These are phyloP conservation scores for Aspergillus quadrilineatus DNA, from an alignment of 2,329 filamentous ascomycete species.

Conservation along the genomic window DNA sequence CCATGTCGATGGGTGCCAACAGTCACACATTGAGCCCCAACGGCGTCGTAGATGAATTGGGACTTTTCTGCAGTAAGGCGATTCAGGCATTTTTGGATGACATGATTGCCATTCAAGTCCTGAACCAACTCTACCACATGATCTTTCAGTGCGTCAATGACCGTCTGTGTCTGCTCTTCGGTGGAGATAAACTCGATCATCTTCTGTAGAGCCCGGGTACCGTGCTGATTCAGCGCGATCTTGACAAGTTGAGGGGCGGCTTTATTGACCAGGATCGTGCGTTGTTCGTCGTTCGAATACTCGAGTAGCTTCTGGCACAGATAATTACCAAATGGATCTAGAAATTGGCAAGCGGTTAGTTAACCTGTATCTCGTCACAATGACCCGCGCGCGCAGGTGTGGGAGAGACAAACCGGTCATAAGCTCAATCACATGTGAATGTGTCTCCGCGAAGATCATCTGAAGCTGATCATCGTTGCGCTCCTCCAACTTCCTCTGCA, in stretches of 20 bases:
- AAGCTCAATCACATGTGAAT: conserved; percentile 88
- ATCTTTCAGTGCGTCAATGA: conserved; percentile 78
- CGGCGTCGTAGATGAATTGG: conserved; percentile 95
- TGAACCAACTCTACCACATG: conserved; percentile 93
- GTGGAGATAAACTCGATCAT: conserved; percentile 98
- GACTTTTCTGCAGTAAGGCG: conserved; percentile 81
- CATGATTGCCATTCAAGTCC: conserved; percentile 96
- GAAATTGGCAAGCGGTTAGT: conserved; percentile 21
- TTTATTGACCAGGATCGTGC: conserved; percentile 87
- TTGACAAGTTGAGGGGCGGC: conserved; percentile 82
- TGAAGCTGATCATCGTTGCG: conserved; percentile 78
- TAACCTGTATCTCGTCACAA: background rate
- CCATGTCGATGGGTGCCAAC: conserved; percentile 97
- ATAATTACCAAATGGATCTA: conserved; percentile 97
- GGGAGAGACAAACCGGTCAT: conserved; percentile 68
- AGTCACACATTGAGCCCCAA: conserved; percentile 79
- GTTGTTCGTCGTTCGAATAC: conserved; percentile 91
- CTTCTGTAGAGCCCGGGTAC: conserved; percentile 93
- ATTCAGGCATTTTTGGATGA: conserved; percentile 98
- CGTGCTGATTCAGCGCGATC: conserved; percentile 95
- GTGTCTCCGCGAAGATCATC: conserved; percentile 92
- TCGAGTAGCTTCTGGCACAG: conserved; percentile 98
- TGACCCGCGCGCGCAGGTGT: background rate
- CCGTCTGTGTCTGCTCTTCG: conserved; percentile 77
- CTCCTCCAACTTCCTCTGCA: conserved; percentile 97